These are phyloP conservation scores for Fusarium sublunatum DNA, from an alignment of 2,329 filamentous ascomycete species.

Conservation along the genomic window DNA sequence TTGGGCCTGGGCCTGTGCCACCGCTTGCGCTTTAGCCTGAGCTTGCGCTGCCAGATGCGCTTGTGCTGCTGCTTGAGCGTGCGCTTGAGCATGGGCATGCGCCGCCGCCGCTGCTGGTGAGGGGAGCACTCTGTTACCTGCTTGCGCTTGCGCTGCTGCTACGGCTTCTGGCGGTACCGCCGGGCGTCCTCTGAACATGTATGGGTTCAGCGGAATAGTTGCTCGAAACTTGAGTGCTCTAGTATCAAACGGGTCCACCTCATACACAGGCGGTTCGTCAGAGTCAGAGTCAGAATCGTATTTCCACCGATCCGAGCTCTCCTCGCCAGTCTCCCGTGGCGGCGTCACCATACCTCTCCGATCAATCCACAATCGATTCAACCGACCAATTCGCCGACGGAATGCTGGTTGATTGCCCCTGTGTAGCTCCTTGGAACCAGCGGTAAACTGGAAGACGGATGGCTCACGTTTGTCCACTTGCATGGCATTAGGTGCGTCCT, in stretches of 20 bases:
- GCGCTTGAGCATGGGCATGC: constrained; percentile 46
- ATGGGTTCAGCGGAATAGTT: constrained; percentile 64
- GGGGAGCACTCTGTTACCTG: constrained; percentile 44
- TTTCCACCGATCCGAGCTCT: constrained; percentile 78
- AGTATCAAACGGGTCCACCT: constrained; percentile 77
- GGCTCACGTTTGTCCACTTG: constrained; percentile 50
- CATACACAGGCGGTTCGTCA: constrained; percentile 78
- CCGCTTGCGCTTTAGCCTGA: constrained; percentile 39
- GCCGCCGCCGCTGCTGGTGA: constrained; percentile 42
- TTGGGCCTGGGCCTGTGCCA: constrained; percentile 36
- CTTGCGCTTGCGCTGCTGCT: constrained; percentile 37
- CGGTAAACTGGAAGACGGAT: constrained; percentile 61
- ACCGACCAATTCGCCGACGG: constrained; percentile 84
- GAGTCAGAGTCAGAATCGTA: constrained; percentile 90
- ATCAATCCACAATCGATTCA: constrained; percentile 89
- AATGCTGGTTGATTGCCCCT: constrained; percentile 71
- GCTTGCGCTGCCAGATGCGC: constrained; percentile 44
- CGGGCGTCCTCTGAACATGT: constrained; percentile 55
- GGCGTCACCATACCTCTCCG: constrained; percentile 73
- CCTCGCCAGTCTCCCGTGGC: constrained; percentile 57
- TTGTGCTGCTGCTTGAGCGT: constrained; percentile 46
- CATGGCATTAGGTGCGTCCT: constrained; percentile 58
- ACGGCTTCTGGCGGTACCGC: constrained; percentile 47
- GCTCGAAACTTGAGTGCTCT: constrained; percentile 70
- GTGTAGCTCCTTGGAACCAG: constrained; percentile 54